A percentile compares a stretch with the other conserved stretches of the same genome.
phyloP scores from a whole-genome alignment of 305 asterid species.

The Rubia tinctorum region DNA sequence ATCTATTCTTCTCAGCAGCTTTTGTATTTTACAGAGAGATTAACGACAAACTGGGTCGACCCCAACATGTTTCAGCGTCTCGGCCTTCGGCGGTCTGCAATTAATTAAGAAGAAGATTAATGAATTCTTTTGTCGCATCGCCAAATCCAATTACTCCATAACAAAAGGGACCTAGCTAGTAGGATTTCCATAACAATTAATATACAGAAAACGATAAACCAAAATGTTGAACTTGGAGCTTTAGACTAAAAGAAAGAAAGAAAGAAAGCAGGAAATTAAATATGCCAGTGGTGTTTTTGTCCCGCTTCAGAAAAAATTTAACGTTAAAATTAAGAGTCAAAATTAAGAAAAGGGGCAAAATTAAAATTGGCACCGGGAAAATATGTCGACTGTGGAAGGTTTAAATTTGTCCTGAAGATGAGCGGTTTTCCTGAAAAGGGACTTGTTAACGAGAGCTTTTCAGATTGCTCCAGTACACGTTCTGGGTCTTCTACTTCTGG shows the following conservation, averaged over 20 bases:
- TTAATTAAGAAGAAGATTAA: neutral
- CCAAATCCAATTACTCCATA: too few relatives aligned
- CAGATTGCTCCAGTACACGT: slow-evolving; percentile 40
- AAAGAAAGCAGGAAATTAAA: too few relatives aligned
- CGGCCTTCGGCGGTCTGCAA: slow-evolving; percentile 42
- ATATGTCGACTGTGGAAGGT: slow-evolving; percentile 45
- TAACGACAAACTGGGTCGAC: slow-evolving; percentile 38
- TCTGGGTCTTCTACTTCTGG: slow-evolving; percentile 81
- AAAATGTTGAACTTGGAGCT: neutral
- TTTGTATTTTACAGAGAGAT: neutral
- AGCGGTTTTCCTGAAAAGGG: slow-evolving; percentile 65
- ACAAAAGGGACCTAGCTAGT: too few relatives aligned
- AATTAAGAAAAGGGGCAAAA: too few relatives aligned
- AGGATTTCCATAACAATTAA: too few relatives aligned
- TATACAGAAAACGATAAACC: neutral
- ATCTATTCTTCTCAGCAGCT: too few relatives aligned
- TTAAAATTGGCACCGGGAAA: slow-evolving; percentile 32
- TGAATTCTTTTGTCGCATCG: neutral
- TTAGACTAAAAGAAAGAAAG: neutral
- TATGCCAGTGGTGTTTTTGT: too few relatives aligned
- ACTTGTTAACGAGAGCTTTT: slow-evolving; percentile 51
- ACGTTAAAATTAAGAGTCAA: too few relatives aligned
- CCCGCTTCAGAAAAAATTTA: too few relatives aligned
- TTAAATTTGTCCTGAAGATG: slow-evolving; percentile 40
- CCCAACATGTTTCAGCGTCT: slow-evolving; percentile 46